Base-by-base conservation (phyloP, 163 green algal genomes). In the Volvox carteri region DNA sequence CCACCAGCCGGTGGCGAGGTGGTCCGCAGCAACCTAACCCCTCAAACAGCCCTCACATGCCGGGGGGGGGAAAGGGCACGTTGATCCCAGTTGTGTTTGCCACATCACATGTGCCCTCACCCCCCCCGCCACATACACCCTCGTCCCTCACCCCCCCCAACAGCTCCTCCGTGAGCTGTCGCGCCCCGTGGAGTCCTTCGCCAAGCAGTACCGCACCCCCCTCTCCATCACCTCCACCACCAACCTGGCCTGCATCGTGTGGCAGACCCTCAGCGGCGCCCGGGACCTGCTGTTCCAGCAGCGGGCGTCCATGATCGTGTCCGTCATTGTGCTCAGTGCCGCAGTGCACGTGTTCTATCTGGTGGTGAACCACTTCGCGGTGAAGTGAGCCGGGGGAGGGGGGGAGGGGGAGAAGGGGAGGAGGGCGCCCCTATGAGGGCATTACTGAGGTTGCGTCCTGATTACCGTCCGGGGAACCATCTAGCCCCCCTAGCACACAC, bases 161-260 rank as follows among this genome's bases (percentile, higher is more conserved):
- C 73, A 91, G 62, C 75, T 72, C 19, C 11, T 92, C 39, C 81
- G 92, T 8, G 89, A 95, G 33, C 50, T 91, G 11, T 46, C 65
- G 33, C 56, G 84, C 23, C 52, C 70, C 0, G 73, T 91, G 9
- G 77, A 88, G 74, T 33, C 33, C 23, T 94, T 95, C 90, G 93
- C 93, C 21, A 88, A 77, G 16, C 73, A 37, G 14, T 68, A 93
- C 74, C 92, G 92, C 65, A 84, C 87, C 3, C 25, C 65, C 23
- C 88, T 90, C 9, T 90, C 44, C 67, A 65, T 96, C 4, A 83
- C 92, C 19, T 88, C 68, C 62, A 94, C 92, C 88, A 74, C 81
- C 78, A 94, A 93, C 58, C 89, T 97, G 8, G 93, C 94, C 7
- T 83, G 95, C 52, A 96, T 97, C 74, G 91, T 96, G 28, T 96